phyloP scores from a whole-genome alignment of 169 alveolate species.

The Eimeria necatrix region DNA sequence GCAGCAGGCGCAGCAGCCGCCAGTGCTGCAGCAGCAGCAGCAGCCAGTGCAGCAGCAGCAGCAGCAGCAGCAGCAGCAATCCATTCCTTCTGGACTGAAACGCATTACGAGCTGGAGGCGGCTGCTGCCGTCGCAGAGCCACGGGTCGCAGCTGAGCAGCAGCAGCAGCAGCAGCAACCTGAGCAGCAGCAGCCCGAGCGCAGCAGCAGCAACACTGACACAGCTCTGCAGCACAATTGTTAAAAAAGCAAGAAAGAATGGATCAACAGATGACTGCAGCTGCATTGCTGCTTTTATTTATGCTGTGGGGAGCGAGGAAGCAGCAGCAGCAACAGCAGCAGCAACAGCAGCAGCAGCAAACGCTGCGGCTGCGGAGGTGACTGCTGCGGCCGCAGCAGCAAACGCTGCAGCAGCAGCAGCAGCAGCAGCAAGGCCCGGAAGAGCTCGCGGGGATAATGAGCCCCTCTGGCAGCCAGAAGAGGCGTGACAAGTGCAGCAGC shows the following conservation, averaged over 20 bases:
- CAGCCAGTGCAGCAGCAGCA: neutral
- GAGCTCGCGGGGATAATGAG: too few species aligned
- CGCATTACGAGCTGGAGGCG: neutral
- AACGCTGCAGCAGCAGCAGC: conserved; percentile 31
- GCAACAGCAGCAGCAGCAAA: too few species aligned
- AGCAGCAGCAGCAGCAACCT: neutral
- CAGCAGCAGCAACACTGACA: conserved; percentile 10
- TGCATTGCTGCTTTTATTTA: conserved; percentile 51
- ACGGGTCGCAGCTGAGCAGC: neutral
- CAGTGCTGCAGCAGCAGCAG: too few species aligned
- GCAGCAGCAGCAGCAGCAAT: conserved; percentile 1
- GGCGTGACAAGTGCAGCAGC: too few species aligned
- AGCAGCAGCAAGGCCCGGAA: conserved; percentile 42
- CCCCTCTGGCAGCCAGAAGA: too few species aligned
- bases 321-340: too few species aligned
- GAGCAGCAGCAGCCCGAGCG: neutral
- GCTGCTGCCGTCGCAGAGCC: neutral
- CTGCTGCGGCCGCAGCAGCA: too few species aligned
- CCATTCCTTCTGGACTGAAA: neutral
- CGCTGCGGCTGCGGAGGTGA: too few species aligned
- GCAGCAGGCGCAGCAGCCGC: too few species aligned
- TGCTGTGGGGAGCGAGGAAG: too few species aligned
- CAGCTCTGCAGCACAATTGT: neutral
- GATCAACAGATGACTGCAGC: conserved; percentile 66
- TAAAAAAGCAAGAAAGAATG: conserved; percentile 1